Conservation (phyloP, 2,329 filamentous ascomycete genomes). For the Cytospora piceae region DNA sequence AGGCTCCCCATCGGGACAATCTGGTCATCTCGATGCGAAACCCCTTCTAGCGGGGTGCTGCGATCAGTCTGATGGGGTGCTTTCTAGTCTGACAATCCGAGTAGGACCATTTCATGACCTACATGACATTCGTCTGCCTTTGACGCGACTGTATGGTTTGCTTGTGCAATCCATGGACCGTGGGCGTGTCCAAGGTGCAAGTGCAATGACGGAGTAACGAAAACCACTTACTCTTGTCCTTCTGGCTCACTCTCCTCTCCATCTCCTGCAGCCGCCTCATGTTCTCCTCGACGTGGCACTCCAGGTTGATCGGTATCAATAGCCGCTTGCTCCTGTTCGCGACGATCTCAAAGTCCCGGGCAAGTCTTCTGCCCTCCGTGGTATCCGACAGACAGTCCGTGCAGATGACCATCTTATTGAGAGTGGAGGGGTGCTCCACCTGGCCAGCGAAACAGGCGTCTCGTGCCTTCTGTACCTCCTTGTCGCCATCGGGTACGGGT, state of each 20-base stretch:
- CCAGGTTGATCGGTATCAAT: slow-evolving; percentile 37
- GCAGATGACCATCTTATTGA: slow-evolving; percentile 36
- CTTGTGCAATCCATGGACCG: neutral
- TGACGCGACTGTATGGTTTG: neutral
- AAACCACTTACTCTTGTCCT: slow-evolving; percentile 28
- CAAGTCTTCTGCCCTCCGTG: slow-evolving; percentile 32
- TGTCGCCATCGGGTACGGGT: slow-evolving; percentile 19
- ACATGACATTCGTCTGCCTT: neutral
- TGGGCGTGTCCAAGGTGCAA: neutral
- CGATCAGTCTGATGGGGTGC: neutral
- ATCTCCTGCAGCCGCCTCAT: slow-evolving; percentile 33
- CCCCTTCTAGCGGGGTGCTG: neutral
- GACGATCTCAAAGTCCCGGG: slow-evolving; percentile 35
- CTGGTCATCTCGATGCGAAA: too few relatives aligned
- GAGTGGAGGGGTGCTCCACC: slow-evolving; percentile 32
- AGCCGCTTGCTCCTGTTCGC: slow-evolving; percentile 34
- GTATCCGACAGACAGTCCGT: slow-evolving; percentile 38
- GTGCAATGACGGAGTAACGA: neutral
- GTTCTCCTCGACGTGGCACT: slow-evolving; percentile 34
- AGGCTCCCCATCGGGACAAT: neutral
- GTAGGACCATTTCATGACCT: neutral
- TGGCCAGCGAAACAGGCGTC: slow-evolving; percentile 35
- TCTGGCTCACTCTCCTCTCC: slow-evolving; percentile 33
- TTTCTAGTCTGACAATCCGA: neutral
- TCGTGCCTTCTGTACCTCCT: slow-evolving; percentile 26